These are phyloP conservation scores for Achaetomiella virescens DNA, from an alignment of 495 filamentous ascomycete species.

Conservation along the genomic window DNA sequence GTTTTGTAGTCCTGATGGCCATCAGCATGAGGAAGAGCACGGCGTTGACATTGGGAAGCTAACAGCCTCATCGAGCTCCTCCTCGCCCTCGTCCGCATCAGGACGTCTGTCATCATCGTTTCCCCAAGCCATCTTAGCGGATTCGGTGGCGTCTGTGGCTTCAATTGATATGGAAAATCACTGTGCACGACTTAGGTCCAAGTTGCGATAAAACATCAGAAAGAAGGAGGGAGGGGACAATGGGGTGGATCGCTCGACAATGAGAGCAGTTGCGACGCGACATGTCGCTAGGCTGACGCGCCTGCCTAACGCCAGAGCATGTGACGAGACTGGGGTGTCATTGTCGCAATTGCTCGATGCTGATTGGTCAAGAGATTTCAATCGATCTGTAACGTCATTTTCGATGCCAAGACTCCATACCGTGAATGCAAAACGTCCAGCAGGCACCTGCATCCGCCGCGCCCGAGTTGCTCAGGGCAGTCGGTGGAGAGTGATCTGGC, in stretches of 20 bases:
- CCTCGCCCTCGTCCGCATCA: constrained; percentile 60
- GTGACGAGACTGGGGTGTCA: constrained; percentile 2
- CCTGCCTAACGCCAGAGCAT: constrained; percentile 23
- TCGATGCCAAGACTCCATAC: not conserved
- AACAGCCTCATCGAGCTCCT: constrained; percentile 70
- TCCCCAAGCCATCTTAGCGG: constrained; percentile 36
- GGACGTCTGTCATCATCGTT: constrained; percentile 42
- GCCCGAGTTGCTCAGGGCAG: constrained; percentile 1
- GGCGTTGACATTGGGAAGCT: constrained; percentile 13
- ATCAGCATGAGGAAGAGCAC: not conserved
- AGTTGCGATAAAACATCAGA: not conserved
- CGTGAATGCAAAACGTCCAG: constrained; percentile 5
- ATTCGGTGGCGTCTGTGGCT: not conserved
- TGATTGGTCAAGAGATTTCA: constrained; percentile 11
- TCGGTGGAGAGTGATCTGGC: constrained; percentile 1
- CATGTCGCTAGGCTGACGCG: constrained; percentile 15
- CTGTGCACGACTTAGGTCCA: not conserved
- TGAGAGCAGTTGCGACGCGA: constrained; percentile 2
- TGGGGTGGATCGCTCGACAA: not conserved
- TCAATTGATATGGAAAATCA: not conserved
- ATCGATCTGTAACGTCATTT: constrained; percentile 6
- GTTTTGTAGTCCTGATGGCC: constrained; percentile 69
- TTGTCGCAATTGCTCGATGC: not conserved
- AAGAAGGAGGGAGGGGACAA: not conserved
- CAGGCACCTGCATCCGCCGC: not conserved